A percentile compares a stretch with the other conserved stretches of the same genome.
Evolutionary conservation across 441 rosid genomes (phyloP).

Genomic region (Erodium trifolium): DNA sequence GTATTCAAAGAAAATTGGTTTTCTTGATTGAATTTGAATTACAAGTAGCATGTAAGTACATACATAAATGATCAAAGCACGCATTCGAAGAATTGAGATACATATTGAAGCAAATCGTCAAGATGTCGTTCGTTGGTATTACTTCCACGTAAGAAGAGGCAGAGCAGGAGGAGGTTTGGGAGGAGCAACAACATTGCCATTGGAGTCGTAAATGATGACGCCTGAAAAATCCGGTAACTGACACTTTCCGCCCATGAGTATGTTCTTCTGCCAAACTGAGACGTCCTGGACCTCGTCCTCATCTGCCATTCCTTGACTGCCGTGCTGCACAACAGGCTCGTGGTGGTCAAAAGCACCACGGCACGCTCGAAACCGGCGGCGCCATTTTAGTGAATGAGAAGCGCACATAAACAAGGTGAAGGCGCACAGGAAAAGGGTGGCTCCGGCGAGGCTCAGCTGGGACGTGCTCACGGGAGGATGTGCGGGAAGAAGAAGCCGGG

Average conservation of each 20-base stretch:
- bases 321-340: constrained; percentile 52
- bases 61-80: too few species aligned
- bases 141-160: constrained; percentile 69
- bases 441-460: constrained; percentile 37
- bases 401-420: constrained; percentile 48
- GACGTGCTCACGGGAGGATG: constrained; percentile 15
- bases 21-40: too few species aligned
- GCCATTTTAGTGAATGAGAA: constrained; percentile 47
- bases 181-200: constrained; percentile 48
- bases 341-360: constrained; percentile 35
- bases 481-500: constrained; percentile 31
- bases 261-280: constrained; percentile 75
- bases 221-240: constrained; percentile 87
- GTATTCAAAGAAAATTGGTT: too few species aligned
- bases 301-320: constrained; percentile 16
- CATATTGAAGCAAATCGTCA: too few species aligned
- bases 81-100: too few species aligned
- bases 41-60: too few species aligned
- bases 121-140: constrained; percentile 7
- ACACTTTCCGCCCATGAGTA: constrained; percentile 86
- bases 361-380: constrained; percentile 36
- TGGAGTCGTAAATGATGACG: constrained; percentile 64
- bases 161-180: constrained; percentile 32
- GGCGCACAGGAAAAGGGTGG: constrained; percentile 38
- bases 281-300: constrained; percentile 32